These are phyloP conservation scores for Ceratocystis destructans DNA, from an alignment of 2,329 filamentous ascomycete genomes.

Conservation along the genomic window DNA sequence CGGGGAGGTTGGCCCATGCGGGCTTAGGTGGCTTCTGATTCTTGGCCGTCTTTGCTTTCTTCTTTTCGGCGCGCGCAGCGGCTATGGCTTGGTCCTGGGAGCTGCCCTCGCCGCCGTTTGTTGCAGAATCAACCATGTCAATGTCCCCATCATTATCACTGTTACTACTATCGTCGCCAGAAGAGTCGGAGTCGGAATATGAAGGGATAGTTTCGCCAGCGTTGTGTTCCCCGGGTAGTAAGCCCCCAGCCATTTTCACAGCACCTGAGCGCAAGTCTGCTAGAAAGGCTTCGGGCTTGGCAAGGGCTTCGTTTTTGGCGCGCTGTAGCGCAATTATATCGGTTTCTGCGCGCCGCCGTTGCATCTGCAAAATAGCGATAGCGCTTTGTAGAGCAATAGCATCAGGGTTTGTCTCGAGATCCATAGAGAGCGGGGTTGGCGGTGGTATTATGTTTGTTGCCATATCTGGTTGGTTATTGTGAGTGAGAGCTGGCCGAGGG, in stretches of 20 bases:
- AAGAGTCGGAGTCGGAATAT: constrained; percentile 21
- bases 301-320: constrained; percentile 56
- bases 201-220: constrained; percentile 16
- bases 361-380: constrained; percentile 74
- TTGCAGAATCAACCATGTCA: not conserved
- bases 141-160: constrained; percentile 23
- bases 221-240: constrained; percentile 20
- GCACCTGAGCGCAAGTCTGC: constrained; percentile 52
- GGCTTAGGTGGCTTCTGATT: constrained; percentile 22
- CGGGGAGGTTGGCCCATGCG: constrained; percentile 53
- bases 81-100: not conserved
- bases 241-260: constrained; percentile 32
- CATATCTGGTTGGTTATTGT: constrained; percentile 31
- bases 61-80: constrained; percentile 15
- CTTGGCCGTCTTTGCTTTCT: constrained; percentile 19
- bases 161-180: constrained; percentile 23
- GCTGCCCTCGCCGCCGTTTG: constrained; percentile 22
- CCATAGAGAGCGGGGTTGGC: constrained; percentile 39
- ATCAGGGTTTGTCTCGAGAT: constrained; percentile 60
- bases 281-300: constrained; percentile 58
- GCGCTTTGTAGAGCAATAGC: constrained; percentile 75
- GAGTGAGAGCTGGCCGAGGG: constrained; percentile 31
- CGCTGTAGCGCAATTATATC: constrained; percentile 59
- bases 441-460: constrained; percentile 29
- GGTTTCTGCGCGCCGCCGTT: constrained; percentile 60